Conservation (phyloP, 192 early-diverging fungal genomes). For the Backusella luteola region DNA sequence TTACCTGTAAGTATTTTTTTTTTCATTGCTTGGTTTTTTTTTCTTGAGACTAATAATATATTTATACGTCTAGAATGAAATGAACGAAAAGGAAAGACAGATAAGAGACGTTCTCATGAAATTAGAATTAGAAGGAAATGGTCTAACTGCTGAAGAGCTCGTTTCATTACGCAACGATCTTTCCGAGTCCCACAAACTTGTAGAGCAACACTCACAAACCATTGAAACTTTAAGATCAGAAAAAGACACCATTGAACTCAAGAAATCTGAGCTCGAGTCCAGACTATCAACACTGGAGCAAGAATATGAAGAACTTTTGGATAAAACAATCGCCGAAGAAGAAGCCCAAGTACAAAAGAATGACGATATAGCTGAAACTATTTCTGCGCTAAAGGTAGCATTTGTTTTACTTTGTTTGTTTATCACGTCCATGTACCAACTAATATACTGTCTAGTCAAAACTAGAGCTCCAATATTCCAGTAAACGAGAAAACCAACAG, state of each 20-base stretch:
- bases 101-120: conserved; percentile 67
- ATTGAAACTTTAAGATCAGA: conserved; percentile 64
- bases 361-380: conserved; percentile 63
- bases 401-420: background rate
- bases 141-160: conserved; percentile 61
- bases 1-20: conserved; percentile 49
- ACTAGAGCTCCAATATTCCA: conserved; percentile 81
- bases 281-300: conserved; percentile 67
- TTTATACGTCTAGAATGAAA: conserved; percentile 49
- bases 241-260: conserved; percentile 51
- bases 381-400: conserved; percentile 73
- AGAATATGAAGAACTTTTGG: conserved; percentile 83
- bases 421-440: background rate
- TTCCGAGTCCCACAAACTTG: conserved; percentile 58
- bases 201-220: conserved; percentile 62
- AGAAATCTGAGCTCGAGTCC: conserved; percentile 67
- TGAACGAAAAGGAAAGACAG: conserved; percentile 74
- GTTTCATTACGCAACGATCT: conserved; percentile 69
- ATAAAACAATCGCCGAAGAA: conserved; percentile 68
- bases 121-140: conserved; percentile 48
- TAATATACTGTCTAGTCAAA: conserved; percentile 42
- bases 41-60: background rate
- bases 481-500: conserved; percentile 73
- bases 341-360: conserved; percentile 53
- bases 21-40: background rate